Evolutionary conservation across 2,329 filamentous ascomycete genomes (phyloP).

Genomic region (Curvularia sp.): DNA sequence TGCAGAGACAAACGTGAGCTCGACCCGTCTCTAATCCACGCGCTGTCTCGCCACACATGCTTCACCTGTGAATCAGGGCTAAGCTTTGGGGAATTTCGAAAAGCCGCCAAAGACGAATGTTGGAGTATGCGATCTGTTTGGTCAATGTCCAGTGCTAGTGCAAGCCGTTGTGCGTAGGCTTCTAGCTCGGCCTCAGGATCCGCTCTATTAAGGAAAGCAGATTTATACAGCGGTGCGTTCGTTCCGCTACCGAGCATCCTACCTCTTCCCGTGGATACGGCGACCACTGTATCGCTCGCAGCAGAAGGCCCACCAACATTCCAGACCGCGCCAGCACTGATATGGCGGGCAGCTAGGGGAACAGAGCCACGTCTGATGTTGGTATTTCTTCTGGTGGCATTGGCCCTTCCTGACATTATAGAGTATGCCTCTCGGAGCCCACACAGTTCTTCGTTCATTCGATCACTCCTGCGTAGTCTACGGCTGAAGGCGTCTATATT

Average conservation of each 20-base stretch:
- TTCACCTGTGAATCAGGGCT: conserved; percentile 15
- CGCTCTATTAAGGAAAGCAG: conserved; percentile 60
- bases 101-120: conserved; percentile 25
- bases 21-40: conserved; percentile 49
- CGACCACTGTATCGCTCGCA: conserved; percentile 57
- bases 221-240: conserved; percentile 70
- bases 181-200: conserved; percentile 67
- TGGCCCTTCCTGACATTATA: conserved; percentile 30
- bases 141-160: conserved; percentile 81
- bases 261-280: conserved; percentile 67
- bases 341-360: conserved; percentile 48
- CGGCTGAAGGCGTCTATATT: conserved; percentile 62
- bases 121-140: conserved; percentile 69
- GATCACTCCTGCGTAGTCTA: conserved; percentile 43
- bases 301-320: conserved; percentile 74
- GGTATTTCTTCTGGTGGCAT: conserved; percentile 25
- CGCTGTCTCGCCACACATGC: conserved; percentile 51
- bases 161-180: conserved; percentile 76
- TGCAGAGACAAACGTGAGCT: conserved; percentile 41
- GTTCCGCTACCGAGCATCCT: conserved; percentile 72
- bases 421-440: conserved; percentile 44
- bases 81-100: conserved; percentile 11
- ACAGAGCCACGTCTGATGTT: conserved; percentile 35
- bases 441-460: conserved; percentile 44
- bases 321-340: conserved; percentile 77